Conservation (phyloP, 768 basidiomycete genomes). For the Pisolithus tinctorius region DNA sequence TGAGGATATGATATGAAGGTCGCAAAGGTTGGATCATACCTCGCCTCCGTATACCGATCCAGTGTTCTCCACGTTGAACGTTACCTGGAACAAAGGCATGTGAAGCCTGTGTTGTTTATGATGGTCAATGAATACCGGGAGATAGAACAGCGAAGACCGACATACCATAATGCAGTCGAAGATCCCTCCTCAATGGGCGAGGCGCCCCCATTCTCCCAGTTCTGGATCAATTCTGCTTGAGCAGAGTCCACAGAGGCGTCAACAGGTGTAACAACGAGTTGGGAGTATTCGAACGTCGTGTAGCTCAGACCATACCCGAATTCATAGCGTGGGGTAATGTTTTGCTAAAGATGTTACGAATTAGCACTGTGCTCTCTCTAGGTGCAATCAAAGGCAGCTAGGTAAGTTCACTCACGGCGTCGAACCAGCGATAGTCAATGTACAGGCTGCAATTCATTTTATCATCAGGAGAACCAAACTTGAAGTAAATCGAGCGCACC, state of each 20-base stretch:
- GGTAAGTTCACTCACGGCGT: conserved; percentile 41
- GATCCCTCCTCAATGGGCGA: conserved; percentile 51
- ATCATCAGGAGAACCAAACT: neutral
- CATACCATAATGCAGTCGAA: conserved; percentile 53
- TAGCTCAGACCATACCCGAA: conserved; percentile 91
- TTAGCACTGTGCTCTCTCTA: neutral
- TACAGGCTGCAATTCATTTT: conserved; percentile 32
- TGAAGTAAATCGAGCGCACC: conserved; percentile 8
- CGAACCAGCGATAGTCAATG: conserved; percentile 72
- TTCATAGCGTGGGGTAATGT: conserved; percentile 75
- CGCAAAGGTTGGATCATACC: conserved; percentile 8
- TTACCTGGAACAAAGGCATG: conserved; percentile 53
- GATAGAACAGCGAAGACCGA: neutral
- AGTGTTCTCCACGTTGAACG: conserved; percentile 60
- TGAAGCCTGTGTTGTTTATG: conserved; percentile 44
- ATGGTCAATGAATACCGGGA: neutral
- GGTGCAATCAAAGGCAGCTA: neutral
- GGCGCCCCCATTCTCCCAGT: conserved; percentile 56
- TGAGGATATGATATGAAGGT: neutral
- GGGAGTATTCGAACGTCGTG: conserved; percentile 69
- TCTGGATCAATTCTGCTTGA: conserved; percentile 28
- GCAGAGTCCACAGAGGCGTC: conserved; percentile 22
- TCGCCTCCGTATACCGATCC: conserved; percentile 61
- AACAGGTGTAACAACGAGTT: conserved; percentile 44
- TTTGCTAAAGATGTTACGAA: conserved; percentile 33